These are phyloP conservation scores for Serendipita sp. DNA, from an alignment of 768 basidiomycete genomes.

Conservation along the genomic window DNA sequence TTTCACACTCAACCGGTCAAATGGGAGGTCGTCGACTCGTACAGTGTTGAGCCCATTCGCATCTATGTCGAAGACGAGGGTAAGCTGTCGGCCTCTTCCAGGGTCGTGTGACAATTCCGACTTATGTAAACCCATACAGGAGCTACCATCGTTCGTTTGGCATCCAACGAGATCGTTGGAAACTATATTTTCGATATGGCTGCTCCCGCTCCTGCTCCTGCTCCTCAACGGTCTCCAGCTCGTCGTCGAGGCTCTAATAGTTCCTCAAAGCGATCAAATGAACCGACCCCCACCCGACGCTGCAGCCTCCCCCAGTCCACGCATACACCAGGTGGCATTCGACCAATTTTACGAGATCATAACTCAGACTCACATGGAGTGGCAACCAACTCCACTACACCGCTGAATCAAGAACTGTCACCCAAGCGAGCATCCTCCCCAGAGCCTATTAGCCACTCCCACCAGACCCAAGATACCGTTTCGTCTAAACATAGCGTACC, in stretches of 20 bases:
- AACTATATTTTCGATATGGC: not conserved
- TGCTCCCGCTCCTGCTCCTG: not conserved
- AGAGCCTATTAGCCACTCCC: not conserved
- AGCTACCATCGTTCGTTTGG: not conserved
- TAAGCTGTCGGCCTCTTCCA: not conserved
- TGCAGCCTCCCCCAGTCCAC: not conserved
- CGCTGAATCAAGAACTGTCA: not conserved
- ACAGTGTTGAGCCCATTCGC: not conserved
- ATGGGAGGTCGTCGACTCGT: constrained; percentile 3
- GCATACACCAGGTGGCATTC: not conserved
- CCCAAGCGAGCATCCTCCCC: not conserved
- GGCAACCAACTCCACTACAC: not conserved
- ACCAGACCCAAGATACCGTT: not conserved
- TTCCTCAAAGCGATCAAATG: not conserved
- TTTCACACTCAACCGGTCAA: not conserved
- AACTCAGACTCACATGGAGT: not conserved
- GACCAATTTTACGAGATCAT: not conserved
- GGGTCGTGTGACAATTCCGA: not conserved
- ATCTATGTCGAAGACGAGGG: not conserved
- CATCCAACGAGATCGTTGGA: not conserved
- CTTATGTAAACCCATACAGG: not conserved
- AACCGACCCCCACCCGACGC: not conserved
- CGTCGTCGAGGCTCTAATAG: not conserved
- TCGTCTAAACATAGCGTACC: not conserved
- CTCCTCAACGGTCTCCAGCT: not conserved